These are phyloP conservation scores for Boletus smithii DNA, from an alignment of 1,284 basidiomycete species.

Conservation along the genomic window DNA sequence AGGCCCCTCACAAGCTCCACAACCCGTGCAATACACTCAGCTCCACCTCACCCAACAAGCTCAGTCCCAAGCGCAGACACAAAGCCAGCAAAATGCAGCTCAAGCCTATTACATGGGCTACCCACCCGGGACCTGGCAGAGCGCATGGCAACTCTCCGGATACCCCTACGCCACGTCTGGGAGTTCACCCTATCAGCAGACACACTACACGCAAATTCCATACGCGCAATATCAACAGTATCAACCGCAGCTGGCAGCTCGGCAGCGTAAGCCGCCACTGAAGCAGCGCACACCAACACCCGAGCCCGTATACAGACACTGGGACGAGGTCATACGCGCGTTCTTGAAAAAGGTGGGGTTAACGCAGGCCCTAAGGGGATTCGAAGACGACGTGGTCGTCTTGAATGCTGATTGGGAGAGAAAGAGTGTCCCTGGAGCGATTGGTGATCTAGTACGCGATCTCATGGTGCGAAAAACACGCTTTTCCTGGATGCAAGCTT, in stretches of 20 bases:
- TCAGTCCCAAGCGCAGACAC: conserved; percentile 20
- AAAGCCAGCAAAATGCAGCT: conserved; percentile 27
- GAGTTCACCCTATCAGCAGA: conserved; percentile 31
- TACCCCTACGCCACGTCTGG: conserved; percentile 32
- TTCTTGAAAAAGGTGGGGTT: conserved; percentile 59
- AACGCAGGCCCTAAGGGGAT: conserved; percentile 56
- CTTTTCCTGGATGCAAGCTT: not conserved
- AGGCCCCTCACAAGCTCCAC: conserved; percentile 20
- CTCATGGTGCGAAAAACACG: conserved; percentile 45
- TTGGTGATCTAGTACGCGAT: conserved; percentile 49
- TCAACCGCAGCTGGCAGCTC: conserved; percentile 24
- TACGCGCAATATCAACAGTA: conserved; percentile 36
- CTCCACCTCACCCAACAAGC: conserved; percentile 16
- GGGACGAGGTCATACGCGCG: conserved; percentile 56
- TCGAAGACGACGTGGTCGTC: conserved; percentile 68
- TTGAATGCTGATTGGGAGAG: conserved; percentile 65
- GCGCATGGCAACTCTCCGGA: conserved; percentile 34
- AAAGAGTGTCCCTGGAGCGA: conserved; percentile 50
- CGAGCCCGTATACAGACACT: conserved; percentile 47
- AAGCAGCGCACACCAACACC: conserved; percentile 36
- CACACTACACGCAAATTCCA: conserved; percentile 34
- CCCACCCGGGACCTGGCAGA: conserved; percentile 32
- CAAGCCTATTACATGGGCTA: conserved; percentile 35
- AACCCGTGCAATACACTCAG: conserved; percentile 22
- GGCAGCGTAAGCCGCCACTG: conserved; percentile 30